Evolutionary conservation across 2,329 filamentous ascomycete species (phyloP).

Genomic region (Colletotrichum sp.): DNA sequence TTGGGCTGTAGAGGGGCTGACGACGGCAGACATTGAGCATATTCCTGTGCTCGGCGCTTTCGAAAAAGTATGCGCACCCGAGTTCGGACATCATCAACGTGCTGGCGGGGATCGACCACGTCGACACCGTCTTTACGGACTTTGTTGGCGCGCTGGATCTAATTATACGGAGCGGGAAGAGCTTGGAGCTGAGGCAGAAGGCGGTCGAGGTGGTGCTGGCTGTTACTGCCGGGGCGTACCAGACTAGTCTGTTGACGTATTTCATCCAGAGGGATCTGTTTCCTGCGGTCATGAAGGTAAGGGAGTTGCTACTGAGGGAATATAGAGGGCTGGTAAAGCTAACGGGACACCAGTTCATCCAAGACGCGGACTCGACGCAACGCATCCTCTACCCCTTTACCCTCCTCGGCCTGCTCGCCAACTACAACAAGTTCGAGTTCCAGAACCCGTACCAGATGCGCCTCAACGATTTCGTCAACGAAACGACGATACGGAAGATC

Average conservation of each 20-base stretch:
- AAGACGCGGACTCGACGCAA: slow-evolving; percentile 72
- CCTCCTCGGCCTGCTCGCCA: slow-evolving; percentile 85
- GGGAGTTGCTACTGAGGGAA: too few species aligned
- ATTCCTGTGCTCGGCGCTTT: slow-evolving; percentile 81
- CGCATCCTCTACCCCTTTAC: slow-evolving; percentile 77
- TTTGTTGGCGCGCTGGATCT: slow-evolving; percentile 83
- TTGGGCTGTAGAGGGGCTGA: background rate
- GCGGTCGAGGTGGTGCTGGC: slow-evolving; percentile 83
- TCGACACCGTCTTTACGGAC: slow-evolving; percentile 86
- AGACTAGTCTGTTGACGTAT: slow-evolving; percentile 92
- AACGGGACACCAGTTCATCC: slow-evolving; percentile 66
- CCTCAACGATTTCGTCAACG: slow-evolving; percentile 94
- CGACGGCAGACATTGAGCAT: slow-evolving; percentile 78
- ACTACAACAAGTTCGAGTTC: slow-evolving; percentile 99
- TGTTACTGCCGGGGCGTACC: slow-evolving; percentile 91
- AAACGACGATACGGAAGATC: slow-evolving; percentile 82
- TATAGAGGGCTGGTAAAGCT: background rate
- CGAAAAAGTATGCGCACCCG: slow-evolving; percentile 92
- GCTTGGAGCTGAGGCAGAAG: slow-evolving; percentile 73
- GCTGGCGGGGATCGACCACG: slow-evolving; percentile 85
- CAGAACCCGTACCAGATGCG: slow-evolving; percentile 95
- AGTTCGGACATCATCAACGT: slow-evolving; percentile 94
- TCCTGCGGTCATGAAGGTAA: slow-evolving; percentile 90
- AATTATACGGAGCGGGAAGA: slow-evolving; percentile 79
- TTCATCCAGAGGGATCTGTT: slow-evolving; percentile 95